Evolutionary conservation across 371 early-diverging fungal species (phyloP), one percentile per base, ranked within the genome.

Genomic region (Syncephalastrum sp.): DNA sequence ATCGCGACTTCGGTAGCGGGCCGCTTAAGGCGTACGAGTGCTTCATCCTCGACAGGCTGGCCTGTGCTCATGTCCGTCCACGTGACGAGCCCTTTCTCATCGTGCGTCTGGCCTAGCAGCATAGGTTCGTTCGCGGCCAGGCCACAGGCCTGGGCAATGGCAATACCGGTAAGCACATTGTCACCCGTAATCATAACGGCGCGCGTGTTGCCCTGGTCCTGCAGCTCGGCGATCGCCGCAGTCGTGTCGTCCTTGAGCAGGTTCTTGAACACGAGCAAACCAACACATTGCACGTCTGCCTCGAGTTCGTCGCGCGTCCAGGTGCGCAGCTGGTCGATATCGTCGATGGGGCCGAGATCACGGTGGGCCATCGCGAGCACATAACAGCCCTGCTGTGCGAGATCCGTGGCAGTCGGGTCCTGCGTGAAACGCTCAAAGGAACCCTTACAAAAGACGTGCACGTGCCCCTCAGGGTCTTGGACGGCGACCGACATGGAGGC

Each of bases 111-210:
- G 5, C 78, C 72, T 13, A 91, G 84, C 5, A 88, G 82, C 50
- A 87, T 77, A 45, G 79, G 68, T 6, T 53, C 47, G 16, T 65
- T 42, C 10, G 60, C 27, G 27, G 67, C 68, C 6, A 75, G 49
- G 0, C 69, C 68, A 50, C 75, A 66, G 48, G 63, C 63, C 38
- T 69, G 61, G 0, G 92, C 93, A 38, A 94, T 86, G 24, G 74
- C 82, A 17, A 70, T 62, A 3, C 93, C 94, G 4, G 97, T 95
- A 44, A 88, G 54, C 43, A 81, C 81, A 50, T 91, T 89, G 63
- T 98, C 98, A 4, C 98, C 98, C 0, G 98, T 97, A 25, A 94
- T 88, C 94, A 98, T 96, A 16, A 86, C 82, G 8, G 83, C 81
- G 4, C 84, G 75, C 16, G 95, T 82, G 41, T 91, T 91, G 1